These are phyloP conservation scores for Aspergillus sp. DNA, from an alignment of 2,329 filamentous ascomycete species.

Conservation along the genomic window DNA sequence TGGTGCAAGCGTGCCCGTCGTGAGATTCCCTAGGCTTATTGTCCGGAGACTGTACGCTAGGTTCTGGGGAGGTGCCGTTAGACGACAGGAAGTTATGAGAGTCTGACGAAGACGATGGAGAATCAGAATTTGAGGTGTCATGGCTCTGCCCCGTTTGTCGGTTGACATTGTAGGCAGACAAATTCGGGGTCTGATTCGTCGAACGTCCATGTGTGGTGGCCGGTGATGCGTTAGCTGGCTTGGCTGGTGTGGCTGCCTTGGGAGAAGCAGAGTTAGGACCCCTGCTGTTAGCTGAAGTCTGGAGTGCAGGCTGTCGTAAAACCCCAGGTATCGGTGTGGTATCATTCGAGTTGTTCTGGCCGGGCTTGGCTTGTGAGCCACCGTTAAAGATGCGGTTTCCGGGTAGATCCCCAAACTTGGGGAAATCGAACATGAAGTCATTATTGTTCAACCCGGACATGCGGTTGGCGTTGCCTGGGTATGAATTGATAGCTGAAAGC, in stretches of 20 bases:
- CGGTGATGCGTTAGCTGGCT: not conserved
- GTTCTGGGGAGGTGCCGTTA: conserved; percentile 51
- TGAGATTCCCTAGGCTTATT: conserved; percentile 36
- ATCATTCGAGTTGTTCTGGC: conserved; percentile 33
- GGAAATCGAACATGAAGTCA: conserved; percentile 94
- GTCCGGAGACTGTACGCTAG: conserved; percentile 42
- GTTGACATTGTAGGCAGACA: conserved; percentile 22
- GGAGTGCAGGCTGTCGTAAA: conserved; percentile 23
- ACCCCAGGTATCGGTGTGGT: conserved; percentile 31
- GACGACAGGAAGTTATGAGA: conserved; percentile 48
- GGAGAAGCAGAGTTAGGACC: conserved; percentile 6
- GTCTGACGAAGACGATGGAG: conserved; percentile 50
- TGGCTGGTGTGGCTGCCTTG: conserved; percentile 9
- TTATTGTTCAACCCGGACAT: conserved; percentile 66
- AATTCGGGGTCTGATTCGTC: conserved; percentile 9
- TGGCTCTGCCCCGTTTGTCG: conserved; percentile 22
- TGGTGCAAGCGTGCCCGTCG: conserved; percentile 31
- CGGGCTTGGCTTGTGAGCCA: conserved; percentile 35
- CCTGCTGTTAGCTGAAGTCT: conserved; percentile 4
- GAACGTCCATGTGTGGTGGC: conserved; percentile 14
- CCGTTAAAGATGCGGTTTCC: conserved; percentile 54
- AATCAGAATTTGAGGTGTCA: conserved; percentile 44
- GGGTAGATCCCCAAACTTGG: conserved; percentile 79
- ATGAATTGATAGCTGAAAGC: conserved; percentile 49
- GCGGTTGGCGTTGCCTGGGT: conserved; percentile 47